Conservation (phyloP, 108 stramenopile species). For the Phaeodactylum tricornutum region DNA sequence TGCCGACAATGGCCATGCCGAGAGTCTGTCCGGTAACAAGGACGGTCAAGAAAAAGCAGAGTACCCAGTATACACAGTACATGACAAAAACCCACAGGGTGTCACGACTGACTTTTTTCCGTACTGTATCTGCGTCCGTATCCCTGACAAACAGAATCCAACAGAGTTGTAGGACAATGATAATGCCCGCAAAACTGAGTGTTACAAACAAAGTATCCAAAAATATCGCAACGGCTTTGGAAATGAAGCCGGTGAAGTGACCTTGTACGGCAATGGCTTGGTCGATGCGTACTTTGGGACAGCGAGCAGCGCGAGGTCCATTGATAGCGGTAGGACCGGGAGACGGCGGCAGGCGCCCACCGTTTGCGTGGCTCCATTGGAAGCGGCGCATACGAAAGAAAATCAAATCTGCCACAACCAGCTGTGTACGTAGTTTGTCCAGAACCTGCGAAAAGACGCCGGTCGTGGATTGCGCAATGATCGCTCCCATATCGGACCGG, state of each 20-base stretch:
- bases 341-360: slow-evolving; percentile 13
- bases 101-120: no score
- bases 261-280: slow-evolving; percentile 16
- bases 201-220: slow-evolving; percentile 13
- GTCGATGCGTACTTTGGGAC: background rate
- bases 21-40: slow-evolving; percentile 12
- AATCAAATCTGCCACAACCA: slow-evolving; percentile 16
- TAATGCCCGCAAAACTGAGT: slow-evolving; percentile 3
- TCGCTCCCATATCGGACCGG: slow-evolving; percentile 15
- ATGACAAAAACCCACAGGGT: background rate
- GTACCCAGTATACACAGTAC: slow-evolving; percentile 5
- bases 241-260: slow-evolving; percentile 13
- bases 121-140: no score
- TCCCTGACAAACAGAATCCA: no score
- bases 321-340: no score
- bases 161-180: background rate
- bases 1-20: slow-evolving; percentile 18
- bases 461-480: slow-evolving; percentile 19
- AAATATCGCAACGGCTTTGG: background rate
- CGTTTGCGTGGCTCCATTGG: no score
- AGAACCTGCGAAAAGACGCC: slow-evolving; percentile 15
- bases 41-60: slow-evolving; percentile 3
- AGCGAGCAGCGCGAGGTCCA: no score
- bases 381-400: slow-evolving; percentile 12
- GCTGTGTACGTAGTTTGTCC: slow-evolving; percentile 11